phyloP scores from a whole-genome alignment of 257 asterid species.

The Capsicum rhomboideum region DNA sequence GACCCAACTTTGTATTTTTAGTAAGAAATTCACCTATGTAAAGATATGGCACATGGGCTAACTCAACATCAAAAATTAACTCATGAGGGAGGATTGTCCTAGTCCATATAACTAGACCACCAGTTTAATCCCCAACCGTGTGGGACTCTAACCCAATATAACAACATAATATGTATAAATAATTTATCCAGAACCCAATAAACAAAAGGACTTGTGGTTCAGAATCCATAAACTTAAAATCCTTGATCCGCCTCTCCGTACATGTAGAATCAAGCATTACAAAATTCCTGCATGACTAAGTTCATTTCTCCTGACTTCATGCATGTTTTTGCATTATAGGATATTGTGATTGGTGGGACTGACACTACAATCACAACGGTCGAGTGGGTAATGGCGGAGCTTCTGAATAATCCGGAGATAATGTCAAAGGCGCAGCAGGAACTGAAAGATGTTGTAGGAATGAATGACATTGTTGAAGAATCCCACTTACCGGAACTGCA shows the following conservation, averaged over 20 bases:
- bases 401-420: conserved; percentile 13
- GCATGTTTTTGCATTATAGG: conserved; percentile 3
- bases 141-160: too few relatives aligned
- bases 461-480: conserved; percentile 28
- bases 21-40: not conserved
- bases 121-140: too few relatives aligned
- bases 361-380: conserved; percentile 26
- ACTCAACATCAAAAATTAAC: too few relatives aligned
- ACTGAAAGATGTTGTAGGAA: conserved; percentile 21
- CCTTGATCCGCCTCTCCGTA: not conserved
- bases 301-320: not conserved
- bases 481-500: conserved; percentile 23
- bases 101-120: too few relatives aligned
- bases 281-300: not conserved
- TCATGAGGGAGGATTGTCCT: too few relatives aligned
- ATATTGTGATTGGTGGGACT: conserved; percentile 23
- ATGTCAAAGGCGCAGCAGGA: conserved; percentile 28
- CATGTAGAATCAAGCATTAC: not conserved
- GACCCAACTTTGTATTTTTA: not conserved
- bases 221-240: not conserved
- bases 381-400: conserved; percentile 30
- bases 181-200: not conserved
- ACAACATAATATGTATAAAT: not conserved
- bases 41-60: too few relatives aligned
- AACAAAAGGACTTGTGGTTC: not conserved